A percentile compares a stretch with the other conserved stretches of the same genome.
These are phyloP conservation scores for Fonsecaea erecta DNA, from an alignment of 2,329 filamentous ascomycete species.

Conservation along the genomic window DNA sequence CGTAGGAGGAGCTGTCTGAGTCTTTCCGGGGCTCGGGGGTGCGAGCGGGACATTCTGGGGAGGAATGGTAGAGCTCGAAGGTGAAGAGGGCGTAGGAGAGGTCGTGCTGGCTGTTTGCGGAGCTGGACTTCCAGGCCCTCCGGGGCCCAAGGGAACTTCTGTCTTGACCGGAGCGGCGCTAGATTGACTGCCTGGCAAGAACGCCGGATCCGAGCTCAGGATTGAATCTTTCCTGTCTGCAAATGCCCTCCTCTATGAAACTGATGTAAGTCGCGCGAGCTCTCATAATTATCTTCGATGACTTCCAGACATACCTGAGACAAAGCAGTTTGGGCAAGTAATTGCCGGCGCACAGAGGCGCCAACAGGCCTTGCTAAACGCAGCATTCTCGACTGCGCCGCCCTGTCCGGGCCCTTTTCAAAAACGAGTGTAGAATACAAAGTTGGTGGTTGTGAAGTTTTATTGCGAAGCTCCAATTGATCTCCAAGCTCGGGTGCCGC, in stretches of 20 bases:
- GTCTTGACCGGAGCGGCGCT: conserved; percentile 29
- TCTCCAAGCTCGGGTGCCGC: conserved; percentile 18
- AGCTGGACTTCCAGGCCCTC: conserved; percentile 30
- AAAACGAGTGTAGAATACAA: conserved; percentile 19
- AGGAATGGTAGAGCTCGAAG: conserved; percentile 54
- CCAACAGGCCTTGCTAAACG: conserved; percentile 35
- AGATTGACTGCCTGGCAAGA: conserved; percentile 27
- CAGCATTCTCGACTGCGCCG: conserved; percentile 34
- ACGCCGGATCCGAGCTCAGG: conserved; percentile 36
- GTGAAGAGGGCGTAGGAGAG: conserved; percentile 45
- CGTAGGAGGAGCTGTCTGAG: conserved; percentile 45
- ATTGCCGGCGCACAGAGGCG: conserved; percentile 31
- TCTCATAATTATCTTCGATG: neutral
- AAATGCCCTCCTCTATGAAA: conserved; percentile 33
- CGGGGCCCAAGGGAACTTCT: conserved; percentile 33
- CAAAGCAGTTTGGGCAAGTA: conserved; percentile 31
- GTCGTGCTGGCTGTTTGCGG: conserved; percentile 36
- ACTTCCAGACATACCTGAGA: conserved; percentile 30
- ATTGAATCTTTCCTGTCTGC: conserved; percentile 34
- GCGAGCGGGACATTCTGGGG: conserved; percentile 55
- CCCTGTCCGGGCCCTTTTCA: conserved; percentile 18
- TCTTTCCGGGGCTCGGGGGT: conserved; percentile 45
- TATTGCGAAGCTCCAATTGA: conserved; percentile 9
- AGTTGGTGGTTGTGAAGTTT: conserved; percentile 16
- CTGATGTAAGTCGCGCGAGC: conserved; percentile 26